Evolutionary conservation across 2,329 filamentous ascomycete genomes (phyloP).

Genomic region (Phaeoacremonium minimum): DNA sequence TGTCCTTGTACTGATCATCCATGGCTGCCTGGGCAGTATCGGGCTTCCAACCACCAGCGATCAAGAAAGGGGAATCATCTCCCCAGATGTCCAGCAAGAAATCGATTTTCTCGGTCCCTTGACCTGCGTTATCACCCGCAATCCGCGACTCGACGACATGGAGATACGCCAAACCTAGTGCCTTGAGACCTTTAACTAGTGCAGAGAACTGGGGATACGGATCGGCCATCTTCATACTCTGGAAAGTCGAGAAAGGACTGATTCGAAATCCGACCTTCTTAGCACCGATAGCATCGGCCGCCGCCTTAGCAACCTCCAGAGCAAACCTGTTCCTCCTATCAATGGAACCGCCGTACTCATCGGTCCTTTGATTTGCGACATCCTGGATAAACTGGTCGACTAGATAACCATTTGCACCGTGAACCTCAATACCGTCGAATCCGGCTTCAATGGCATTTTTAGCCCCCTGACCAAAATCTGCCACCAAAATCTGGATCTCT

Average conservation of each 20-base stretch:
- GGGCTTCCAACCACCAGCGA: conserved; percentile 20
- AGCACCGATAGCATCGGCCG: conserved; percentile 44
- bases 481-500: conserved; percentile 30
- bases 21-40: conserved; percentile 16
- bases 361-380: conserved; percentile 47
- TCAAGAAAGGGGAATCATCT: conserved; percentile 19
- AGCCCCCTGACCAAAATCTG: conserved; percentile 21
- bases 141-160: conserved; percentile 52
- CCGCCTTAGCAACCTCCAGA: conserved; percentile 46
- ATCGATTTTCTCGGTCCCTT: conserved; percentile 22
- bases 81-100: conserved; percentile 22
- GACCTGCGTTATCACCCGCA: conserved; percentile 28
- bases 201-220: conserved; percentile 54
- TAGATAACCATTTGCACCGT: conserved; percentile 33
- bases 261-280: conserved; percentile 48
- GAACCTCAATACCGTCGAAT: conserved; percentile 39
- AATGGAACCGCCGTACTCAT: conserved; percentile 48
- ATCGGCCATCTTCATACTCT: conserved; percentile 54
- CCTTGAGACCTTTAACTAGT: conserved; percentile 42
- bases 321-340: conserved; percentile 50
- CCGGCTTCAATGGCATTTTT: conserved; percentile 47
- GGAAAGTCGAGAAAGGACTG: conserved; percentile 50
- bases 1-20: conserved; percentile 17
- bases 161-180: conserved; percentile 49
- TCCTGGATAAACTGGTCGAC: conserved; percentile 53